Evolutionary conservation across 75 land plant genomes (phyloP).

Genomic region (Sequoia sempervirens): DNA sequence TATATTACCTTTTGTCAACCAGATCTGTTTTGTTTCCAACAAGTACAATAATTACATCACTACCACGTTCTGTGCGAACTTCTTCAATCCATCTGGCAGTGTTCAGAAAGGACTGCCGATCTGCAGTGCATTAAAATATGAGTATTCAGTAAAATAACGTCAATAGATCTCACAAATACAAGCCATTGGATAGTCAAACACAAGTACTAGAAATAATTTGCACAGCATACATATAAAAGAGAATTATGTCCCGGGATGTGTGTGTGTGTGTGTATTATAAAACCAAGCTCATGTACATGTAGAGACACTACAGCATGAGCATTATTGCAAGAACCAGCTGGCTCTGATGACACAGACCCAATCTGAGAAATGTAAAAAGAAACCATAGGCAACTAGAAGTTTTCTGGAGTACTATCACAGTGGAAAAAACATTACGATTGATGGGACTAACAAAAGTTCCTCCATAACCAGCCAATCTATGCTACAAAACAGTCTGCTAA

Average conservation of each 20-base stretch:
- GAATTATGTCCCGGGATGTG: neutral
- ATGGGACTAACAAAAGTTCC: neutral
- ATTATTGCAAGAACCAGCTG: neutral
- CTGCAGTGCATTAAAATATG: conserved; percentile 19
- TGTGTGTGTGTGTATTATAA: neutral
- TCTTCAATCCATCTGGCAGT: conserved; percentile 61
- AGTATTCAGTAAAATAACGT: neutral
- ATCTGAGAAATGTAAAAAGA: neutral
- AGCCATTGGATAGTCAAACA: neutral
- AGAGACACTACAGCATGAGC: neutral
- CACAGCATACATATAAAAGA: neutral
- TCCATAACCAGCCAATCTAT: neutral
- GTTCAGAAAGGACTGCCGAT: conserved; percentile 59
- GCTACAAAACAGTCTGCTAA: neutral
- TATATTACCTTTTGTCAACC: conserved; percentile 58
- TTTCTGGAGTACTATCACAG: neutral
- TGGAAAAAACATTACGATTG: neutral
- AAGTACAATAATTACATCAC: conserved; percentile 75
- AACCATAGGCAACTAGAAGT: neutral
- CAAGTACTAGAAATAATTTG: neutral
- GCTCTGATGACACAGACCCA: neutral
- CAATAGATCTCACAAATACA: neutral
- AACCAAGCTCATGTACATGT: neutral
- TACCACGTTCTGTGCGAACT: conserved; percentile 70
- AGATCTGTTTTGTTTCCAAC: conserved; percentile 81